Evolutionary conservation across 163 green algal genomes (phyloP).

Genomic region (Scenedesmus sp.): DNA sequence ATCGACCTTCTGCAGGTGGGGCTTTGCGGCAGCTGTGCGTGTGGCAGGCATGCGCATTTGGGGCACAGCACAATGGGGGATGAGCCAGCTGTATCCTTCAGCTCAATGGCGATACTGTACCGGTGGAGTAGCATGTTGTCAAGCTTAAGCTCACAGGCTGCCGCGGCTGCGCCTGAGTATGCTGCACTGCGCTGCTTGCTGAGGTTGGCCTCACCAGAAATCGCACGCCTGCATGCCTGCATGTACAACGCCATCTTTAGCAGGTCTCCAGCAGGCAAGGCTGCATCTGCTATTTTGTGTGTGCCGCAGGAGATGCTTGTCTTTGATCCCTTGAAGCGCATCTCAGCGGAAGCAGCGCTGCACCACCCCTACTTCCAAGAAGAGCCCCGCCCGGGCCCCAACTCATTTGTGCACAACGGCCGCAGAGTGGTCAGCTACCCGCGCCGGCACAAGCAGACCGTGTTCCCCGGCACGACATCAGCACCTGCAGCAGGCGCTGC

Average conservation of each 20-base stretch:
- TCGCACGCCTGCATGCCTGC: no score
- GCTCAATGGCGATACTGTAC: no score
- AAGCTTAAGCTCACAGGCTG: no score
- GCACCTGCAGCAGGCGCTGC: conserved; percentile 7
- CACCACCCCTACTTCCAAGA: conserved; percentile 86
- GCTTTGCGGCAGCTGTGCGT: background rate
- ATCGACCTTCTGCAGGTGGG: conserved; percentile 43
- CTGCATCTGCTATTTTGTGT: background rate
- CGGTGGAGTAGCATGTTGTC: no score
- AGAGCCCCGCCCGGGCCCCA: conserved; percentile 57
- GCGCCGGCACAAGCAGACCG: conserved; percentile 49
- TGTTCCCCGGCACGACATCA: background rate
- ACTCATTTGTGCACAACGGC: conserved; percentile 56
- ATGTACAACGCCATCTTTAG: no score
- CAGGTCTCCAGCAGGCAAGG: no score
- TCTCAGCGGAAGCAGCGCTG: conserved; percentile 83
- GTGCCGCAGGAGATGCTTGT: conserved; percentile 74
- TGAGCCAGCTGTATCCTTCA: no score
- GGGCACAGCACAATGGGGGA: no score
- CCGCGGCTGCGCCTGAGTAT: no score
- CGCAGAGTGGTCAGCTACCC: conserved; percentile 34
- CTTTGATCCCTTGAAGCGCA: conserved; percentile 83
- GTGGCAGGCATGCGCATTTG: background rate
- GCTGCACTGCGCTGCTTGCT: no score
- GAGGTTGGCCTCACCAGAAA: no score